Conservation (phyloP, 1,284 basidiomycete species). For the Omphalotus olearius region DNA sequence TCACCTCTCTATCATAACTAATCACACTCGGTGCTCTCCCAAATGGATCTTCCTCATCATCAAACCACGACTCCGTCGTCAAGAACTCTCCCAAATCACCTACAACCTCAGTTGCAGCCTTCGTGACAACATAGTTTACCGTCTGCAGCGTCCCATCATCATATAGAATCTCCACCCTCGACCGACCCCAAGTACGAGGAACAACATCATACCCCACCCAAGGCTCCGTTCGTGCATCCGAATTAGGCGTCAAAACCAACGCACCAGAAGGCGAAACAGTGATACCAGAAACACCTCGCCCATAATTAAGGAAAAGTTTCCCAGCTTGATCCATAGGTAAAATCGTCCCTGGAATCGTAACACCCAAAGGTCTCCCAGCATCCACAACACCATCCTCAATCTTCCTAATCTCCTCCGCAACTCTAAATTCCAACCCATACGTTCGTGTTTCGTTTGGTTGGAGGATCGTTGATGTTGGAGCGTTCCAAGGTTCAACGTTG, state of each 20-base stretch:
- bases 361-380: conserved; percentile 44
- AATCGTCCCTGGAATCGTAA: conserved; percentile 52
- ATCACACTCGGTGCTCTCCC: conserved; percentile 51
- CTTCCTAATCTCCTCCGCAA: conserved; percentile 45
- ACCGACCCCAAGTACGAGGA: conserved; percentile 43
- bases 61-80: conserved; percentile 54
- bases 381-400: conserved; percentile 44
- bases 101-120: conserved; percentile 41
- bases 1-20: conserved; percentile 49
- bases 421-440: conserved; percentile 49
- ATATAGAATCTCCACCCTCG: conserved; percentile 46
- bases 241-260: conserved; percentile 40
- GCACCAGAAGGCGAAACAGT: conserved; percentile 45
- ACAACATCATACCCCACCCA: conserved; percentile 51
- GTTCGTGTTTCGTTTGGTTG: conserved; percentile 46
- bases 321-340: conserved; percentile 44
- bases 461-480: conserved; percentile 45
- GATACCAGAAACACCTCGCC: conserved; percentile 37
- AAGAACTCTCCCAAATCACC: conserved; percentile 51
- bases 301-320: conserved; percentile 49
- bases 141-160: conserved; percentile 50
- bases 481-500: conserved; percentile 50
- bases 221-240: conserved; percentile 35
- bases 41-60: conserved; percentile 48
- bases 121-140: conserved; percentile 50